A percentile compares a stretch with the other conserved stretches of the same genome.
These are phyloP conservation scores for Aureobasidium uvarum DNA, from an alignment of 2,329 filamentous ascomycete genomes.

Conservation along the genomic window DNA sequence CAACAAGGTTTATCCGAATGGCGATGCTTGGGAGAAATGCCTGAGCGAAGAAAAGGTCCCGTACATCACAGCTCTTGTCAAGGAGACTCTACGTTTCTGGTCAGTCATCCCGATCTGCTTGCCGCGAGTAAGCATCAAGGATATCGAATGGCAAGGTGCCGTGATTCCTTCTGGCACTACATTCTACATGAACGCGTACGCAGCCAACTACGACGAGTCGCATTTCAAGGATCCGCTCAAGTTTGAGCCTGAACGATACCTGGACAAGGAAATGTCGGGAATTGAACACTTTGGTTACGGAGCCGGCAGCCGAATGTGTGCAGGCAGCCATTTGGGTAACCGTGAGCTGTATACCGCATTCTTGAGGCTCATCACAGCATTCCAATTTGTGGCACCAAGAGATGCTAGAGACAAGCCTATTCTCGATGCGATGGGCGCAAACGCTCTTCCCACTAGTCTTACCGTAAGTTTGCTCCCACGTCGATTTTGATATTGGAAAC, in stretches of 20 bases:
- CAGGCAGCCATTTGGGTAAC: conserved; percentile 43
- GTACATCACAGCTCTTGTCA: conserved; percentile 74
- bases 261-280: conserved; percentile 51
- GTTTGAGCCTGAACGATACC: conserved; percentile 70
- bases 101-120: conserved; percentile 77
- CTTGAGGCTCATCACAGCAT: conserved; percentile 49
- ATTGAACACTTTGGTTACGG: conserved; percentile 53
- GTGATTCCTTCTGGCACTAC: conserved; percentile 72
- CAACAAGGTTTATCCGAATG: conserved; percentile 66
- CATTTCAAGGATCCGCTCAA: conserved; percentile 64
- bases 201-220: conserved; percentile 66
- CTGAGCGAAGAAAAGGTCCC: conserved; percentile 71
- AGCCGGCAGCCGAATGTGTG: conserved; percentile 45
- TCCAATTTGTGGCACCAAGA: conserved; percentile 46
- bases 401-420: conserved; percentile 44
- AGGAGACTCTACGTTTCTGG: conserved; percentile 76
- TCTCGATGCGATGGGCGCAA: conserved; percentile 48
- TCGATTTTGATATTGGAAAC: neutral
- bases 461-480: neutral
- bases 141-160: conserved; percentile 66
- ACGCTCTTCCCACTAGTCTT: conserved; percentile 45
- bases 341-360: conserved; percentile 49
- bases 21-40: conserved; percentile 73
- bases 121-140: conserved; percentile 68
- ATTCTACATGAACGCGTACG: conserved; percentile 78